Evolutionary conservation across 129 eudicot genomes (phyloP).

Genomic region (Artemisia tridentata): DNA sequence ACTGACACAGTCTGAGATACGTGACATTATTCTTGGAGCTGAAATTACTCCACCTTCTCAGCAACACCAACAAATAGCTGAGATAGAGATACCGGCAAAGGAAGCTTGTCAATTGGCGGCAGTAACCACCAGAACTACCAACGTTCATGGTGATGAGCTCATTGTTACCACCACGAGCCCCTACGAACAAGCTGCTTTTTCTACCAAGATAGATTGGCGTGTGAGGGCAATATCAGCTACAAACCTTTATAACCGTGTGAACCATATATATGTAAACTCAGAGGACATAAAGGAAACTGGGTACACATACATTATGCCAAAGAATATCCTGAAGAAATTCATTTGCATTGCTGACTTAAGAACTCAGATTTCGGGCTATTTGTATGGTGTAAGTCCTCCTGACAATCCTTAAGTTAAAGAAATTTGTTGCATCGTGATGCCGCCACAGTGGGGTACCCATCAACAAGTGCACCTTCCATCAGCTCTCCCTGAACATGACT

Average conservation of each 20-base stretch:
- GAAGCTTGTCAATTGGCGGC: slow-evolving; percentile 91
- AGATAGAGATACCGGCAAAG: slow-evolving; percentile 95
- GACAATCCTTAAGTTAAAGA: slow-evolving; percentile 98
- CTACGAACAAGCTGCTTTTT: slow-evolving; percentile 83
- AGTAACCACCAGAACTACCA: slow-evolving; percentile 82
- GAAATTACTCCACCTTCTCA: slow-evolving; percentile 97
- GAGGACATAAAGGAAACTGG: slow-evolving; percentile 99
- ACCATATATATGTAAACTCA: slow-evolving; percentile 87
- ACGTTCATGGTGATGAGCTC: slow-evolving; percentile 89
- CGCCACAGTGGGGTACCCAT: slow-evolving; percentile 98
- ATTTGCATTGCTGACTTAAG: slow-evolving; percentile 90
- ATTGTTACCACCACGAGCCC: slow-evolving; percentile 95
- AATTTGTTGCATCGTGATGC: slow-evolving; percentile 90
- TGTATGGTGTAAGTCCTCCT: slow-evolving; percentile 92
- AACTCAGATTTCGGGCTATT: slow-evolving; percentile 83
- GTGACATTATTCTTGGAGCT: slow-evolving; percentile 96
- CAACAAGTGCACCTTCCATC: slow-evolving; percentile 97
- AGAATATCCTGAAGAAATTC: slow-evolving; percentile 89
- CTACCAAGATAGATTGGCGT: slow-evolving; percentile 98
- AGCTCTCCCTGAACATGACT: slow-evolving; percentile 91
- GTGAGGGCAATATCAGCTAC: slow-evolving; percentile 97
- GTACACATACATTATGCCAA: slow-evolving; percentile 93
- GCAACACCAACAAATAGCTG: slow-evolving; percentile 93
- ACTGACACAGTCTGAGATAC: slow-evolving; percentile 89
- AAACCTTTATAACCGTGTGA: slow-evolving; percentile 86